These are phyloP conservation scores for Phytophthora aleatoria DNA, from an alignment of 352 stramenopile genomes.

Conservation along the genomic window DNA sequence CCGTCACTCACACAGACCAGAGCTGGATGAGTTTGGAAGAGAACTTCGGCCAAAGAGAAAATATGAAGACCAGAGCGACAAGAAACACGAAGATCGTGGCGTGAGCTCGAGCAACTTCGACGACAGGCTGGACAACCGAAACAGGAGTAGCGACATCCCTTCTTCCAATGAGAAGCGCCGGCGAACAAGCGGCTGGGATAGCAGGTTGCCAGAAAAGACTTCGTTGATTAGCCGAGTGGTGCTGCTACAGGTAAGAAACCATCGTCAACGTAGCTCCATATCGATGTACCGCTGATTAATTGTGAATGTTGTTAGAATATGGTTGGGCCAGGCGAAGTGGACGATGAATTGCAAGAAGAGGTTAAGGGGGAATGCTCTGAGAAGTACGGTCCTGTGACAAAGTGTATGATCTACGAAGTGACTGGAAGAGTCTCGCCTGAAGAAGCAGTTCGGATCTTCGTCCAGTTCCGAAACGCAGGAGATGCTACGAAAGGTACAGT, in stretches of 20 bases:
- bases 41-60: conserved; percentile 30
- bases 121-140: background rate
- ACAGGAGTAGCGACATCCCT: conserved; percentile 1
- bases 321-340: conserved; percentile 89
- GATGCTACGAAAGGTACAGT: conserved; percentile 81
- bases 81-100: conserved; percentile 3
- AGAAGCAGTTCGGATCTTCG: conserved; percentile 90
- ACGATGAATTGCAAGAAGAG: conserved; percentile 88
- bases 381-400: conserved; percentile 82
- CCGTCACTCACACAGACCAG: background rate
- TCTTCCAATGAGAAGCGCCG: conserved; percentile 26
- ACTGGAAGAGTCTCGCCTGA: conserved; percentile 48
- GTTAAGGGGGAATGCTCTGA: conserved; percentile 85
- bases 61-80: conserved; percentile 11
- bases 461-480: conserved; percentile 72
- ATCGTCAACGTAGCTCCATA: background rate
- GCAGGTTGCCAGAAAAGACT: conserved; percentile 6
- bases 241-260: conserved; percentile 34
- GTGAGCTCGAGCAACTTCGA: conserved; percentile 8
- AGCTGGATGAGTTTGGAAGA: conserved; percentile 39
- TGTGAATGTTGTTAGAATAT: conserved; percentile 75
- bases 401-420: conserved; percentile 82
- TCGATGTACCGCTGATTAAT: background rate
- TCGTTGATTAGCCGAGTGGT: conserved; percentile 33
- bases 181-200: conserved; percentile 37